A percentile compares a stretch with the other conserved stretches of the same genome.
phyloP scores from a whole-genome alignment of 2,329 filamentous ascomycete genomes.

The Ascochyta rabiei region DNA sequence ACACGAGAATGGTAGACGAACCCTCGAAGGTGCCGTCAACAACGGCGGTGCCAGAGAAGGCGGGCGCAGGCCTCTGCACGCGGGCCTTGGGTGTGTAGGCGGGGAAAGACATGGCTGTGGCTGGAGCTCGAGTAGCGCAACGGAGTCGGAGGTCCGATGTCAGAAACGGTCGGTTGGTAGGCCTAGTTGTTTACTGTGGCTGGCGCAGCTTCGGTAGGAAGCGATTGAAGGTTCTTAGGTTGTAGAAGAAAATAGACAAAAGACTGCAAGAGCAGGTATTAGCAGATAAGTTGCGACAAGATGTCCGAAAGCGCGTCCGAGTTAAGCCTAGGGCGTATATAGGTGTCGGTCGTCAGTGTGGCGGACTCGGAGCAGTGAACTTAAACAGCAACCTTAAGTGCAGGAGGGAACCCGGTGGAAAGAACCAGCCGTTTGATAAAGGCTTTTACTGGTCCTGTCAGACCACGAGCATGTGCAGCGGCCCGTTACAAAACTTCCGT shows the following conservation, averaged over 20 bases:
- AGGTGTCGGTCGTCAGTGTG: conserved; percentile 17
- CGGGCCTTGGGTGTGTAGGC: conserved; percentile 47
- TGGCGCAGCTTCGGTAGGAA: background rate
- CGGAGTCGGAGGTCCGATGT: conserved; percentile 19
- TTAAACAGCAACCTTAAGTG: background rate
- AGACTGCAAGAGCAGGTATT: conserved; percentile 22
- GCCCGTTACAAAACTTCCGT: conserved; percentile 21
- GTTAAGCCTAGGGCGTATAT: conserved; percentile 28
- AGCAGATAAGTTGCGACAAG: conserved; percentile 40
- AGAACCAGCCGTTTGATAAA: conserved; percentile 6
- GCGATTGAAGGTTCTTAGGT: conserved; percentile 1
- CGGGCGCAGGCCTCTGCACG: conserved; percentile 49
- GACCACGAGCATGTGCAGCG: conserved; percentile 19
- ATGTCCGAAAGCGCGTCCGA: conserved; percentile 31
- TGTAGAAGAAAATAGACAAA: conserved; percentile 9
- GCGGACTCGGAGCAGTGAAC: conserved; percentile 12
- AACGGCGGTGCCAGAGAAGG: conserved; percentile 47
- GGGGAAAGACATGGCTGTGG: conserved; percentile 37
- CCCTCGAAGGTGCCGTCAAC: conserved; percentile 51
- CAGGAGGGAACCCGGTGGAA: background rate
- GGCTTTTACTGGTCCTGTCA: conserved; percentile 5
- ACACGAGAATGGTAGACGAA: conserved; percentile 19
- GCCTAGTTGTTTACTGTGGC: background rate
- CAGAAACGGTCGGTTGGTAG: conserved; percentile 5
- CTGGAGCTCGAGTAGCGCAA: conserved; percentile 5